Evolutionary conservation across 257 asterid species (phyloP).

Genomic region (Nicotiana noctiflora): DNA sequence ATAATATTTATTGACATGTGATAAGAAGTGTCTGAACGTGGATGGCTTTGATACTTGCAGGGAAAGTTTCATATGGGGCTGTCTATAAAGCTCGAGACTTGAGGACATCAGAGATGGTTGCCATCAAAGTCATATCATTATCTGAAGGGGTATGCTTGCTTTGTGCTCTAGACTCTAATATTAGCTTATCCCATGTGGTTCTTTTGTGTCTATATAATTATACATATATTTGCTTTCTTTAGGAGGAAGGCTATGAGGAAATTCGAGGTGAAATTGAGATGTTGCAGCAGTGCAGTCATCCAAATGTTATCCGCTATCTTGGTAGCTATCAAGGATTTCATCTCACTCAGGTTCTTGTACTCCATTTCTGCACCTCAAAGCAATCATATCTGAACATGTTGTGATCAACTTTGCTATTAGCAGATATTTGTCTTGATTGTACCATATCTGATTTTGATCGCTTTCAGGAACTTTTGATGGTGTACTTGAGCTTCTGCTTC

Average conservation of each 20-base stretch:
- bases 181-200: neutral
- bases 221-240: constrained; percentile 8
- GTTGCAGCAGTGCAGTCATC: no score
- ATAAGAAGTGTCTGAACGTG: constrained; percentile 21
- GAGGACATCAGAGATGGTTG: constrained; percentile 88
- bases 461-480: constrained; percentile 93
- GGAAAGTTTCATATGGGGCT: constrained; percentile 95
- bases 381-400: neutral
- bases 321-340: no score
- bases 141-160: constrained; percentile 77
- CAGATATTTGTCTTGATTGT: neutral
- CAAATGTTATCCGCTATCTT: no score
- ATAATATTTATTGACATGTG: neutral
- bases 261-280: no score
- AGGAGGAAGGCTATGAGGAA: constrained; percentile 99
- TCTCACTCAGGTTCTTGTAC: no score
- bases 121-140: constrained; percentile 93
- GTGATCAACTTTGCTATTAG: neutral
- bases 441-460: constrained; percentile 7
- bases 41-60: constrained; percentile 32
- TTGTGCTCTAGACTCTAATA: neutral
- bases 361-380: neutral
- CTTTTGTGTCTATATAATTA: constrained; percentile 13
- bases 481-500: constrained; percentile 90
- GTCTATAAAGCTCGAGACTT: constrained; percentile 94